These are phyloP conservation scores for Powellomyces hirtus DNA, from an alignment of 192 early-diverging fungal species.

Conservation along the genomic window DNA sequence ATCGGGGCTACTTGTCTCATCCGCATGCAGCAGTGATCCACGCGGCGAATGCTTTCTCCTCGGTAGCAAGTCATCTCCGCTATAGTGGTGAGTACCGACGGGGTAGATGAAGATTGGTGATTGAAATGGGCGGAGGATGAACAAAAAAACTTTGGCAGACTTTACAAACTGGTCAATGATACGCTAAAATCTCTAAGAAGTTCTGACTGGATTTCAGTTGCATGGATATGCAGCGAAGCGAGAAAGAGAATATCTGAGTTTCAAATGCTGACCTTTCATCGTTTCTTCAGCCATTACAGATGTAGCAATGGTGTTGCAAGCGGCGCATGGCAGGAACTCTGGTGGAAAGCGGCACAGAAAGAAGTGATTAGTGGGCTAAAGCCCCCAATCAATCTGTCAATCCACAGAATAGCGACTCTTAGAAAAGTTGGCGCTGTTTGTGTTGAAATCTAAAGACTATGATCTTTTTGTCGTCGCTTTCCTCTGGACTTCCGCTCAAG, in stretches of 20 bases:
- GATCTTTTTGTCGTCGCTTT: too few relatives aligned
- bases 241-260: background rate
- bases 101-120: background rate
- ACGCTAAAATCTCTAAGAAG: conserved; percentile 1
- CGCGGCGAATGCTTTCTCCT: too few relatives aligned
- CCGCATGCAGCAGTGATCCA: background rate
- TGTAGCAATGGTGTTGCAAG: background rate
- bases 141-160: background rate
- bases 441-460: conserved; percentile 1
- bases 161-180: background rate
- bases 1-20: background rate
- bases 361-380: conserved; percentile 1
- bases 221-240: too few relatives aligned
- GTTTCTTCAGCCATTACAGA: background rate
- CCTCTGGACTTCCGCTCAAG: too few relatives aligned
- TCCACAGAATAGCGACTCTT: background rate
- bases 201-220: too few relatives aligned
- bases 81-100: too few relatives aligned
- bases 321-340: background rate
- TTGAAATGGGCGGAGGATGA: background rate
- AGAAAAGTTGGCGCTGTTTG: background rate
- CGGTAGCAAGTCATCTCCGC: too few relatives aligned
- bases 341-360: background rate
- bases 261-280: background rate
- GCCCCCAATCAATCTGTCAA: conserved; percentile 5